A percentile compares a stretch with the other conserved stretches of the same genome.
phyloP scores from a whole-genome alignment of 768 basidiomycete genomes.

The Xerocomellus dryophilus region DNA sequence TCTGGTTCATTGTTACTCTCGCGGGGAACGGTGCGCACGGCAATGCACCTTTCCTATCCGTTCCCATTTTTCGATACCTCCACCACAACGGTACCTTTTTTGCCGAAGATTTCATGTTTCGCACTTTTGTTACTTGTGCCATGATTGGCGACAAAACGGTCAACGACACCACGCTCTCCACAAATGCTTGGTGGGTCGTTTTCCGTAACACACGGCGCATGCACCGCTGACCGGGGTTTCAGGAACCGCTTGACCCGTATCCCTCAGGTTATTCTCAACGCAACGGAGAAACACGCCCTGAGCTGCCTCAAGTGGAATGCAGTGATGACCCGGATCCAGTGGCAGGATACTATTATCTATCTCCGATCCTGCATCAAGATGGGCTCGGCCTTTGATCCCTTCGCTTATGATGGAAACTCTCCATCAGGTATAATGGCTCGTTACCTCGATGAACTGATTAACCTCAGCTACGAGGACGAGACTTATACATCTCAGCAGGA shows the following conservation, averaged over 20 bases:
- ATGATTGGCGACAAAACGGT: slow-evolving; percentile 36
- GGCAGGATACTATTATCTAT: slow-evolving; percentile 23
- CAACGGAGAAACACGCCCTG: slow-evolving; percentile 23
- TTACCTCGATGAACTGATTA: slow-evolving; percentile 21
- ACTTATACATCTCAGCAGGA: not conserved
- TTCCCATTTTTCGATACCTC: slow-evolving; percentile 32
- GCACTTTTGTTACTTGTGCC: slow-evolving; percentile 33
- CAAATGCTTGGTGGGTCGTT: slow-evolving; percentile 30
- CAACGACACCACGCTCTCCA: slow-evolving; percentile 31
- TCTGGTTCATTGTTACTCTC: slow-evolving; percentile 35
- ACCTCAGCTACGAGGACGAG: slow-evolving; percentile 2
- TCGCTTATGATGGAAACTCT: slow-evolving; percentile 16
- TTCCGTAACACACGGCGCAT: not conserved
- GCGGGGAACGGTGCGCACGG: slow-evolving; percentile 12
- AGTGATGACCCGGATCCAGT: slow-evolving; percentile 18
- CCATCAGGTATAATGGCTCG: slow-evolving; percentile 15
- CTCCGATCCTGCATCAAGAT: slow-evolving; percentile 27
- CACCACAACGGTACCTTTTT: slow-evolving; percentile 25
- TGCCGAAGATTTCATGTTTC: slow-evolving; percentile 36
- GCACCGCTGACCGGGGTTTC: slow-evolving; percentile 4
- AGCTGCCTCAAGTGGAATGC: slow-evolving; percentile 23
- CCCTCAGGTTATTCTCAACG: slow-evolving; percentile 22
- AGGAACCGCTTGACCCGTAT: slow-evolving; percentile 25
- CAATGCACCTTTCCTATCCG: slow-evolving; percentile 25
- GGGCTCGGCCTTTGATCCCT: slow-evolving; percentile 26